These are phyloP conservation scores for Phytophthora niederhauseri DNA, from an alignment of 352 stramenopile genomes.

Conservation along the genomic window DNA sequence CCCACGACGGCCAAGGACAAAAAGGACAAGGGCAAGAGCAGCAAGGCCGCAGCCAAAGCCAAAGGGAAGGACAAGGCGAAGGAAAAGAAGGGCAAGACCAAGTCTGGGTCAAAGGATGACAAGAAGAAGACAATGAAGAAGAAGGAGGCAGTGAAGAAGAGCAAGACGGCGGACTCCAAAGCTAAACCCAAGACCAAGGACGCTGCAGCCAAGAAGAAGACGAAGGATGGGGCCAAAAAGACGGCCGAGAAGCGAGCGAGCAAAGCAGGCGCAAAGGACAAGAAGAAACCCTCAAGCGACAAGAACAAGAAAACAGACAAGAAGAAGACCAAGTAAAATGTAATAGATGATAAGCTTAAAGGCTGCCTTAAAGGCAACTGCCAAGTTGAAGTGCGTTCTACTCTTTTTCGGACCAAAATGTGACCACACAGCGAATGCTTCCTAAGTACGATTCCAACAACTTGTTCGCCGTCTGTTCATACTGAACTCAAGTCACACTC, in stretches of 20 bases:
- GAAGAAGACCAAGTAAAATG: conserved; percentile 30
- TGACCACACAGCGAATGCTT: neutral
- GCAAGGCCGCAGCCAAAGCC: conserved; percentile 36
- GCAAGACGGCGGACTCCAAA: conserved; percentile 15
- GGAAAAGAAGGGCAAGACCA: conserved; percentile 33
- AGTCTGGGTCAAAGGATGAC: conserved; percentile 15
- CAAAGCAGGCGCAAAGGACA: conserved; percentile 25
- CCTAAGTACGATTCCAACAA: neutral
- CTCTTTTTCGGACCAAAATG: conserved; percentile 1
- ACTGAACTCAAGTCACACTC: conserved; percentile 15
- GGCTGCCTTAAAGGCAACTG: conserved; percentile 2
- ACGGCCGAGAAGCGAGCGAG: conserved; percentile 11
- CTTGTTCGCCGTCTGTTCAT: conserved; percentile 4
- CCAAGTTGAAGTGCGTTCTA: conserved; percentile 5
- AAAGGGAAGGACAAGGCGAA: conserved; percentile 30
- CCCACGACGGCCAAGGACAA: conserved; percentile 30
- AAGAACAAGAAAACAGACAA: conserved; percentile 28
- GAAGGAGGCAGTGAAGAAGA: conserved; percentile 26
- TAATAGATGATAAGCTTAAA: neutral
- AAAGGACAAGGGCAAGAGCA: conserved; percentile 46
- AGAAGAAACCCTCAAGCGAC: conserved; percentile 23
- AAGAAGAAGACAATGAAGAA: conserved; percentile 28
- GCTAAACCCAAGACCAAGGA: conserved; percentile 30
- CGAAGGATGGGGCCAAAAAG: conserved; percentile 20
- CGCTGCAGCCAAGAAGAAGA: conserved; percentile 30